These are phyloP conservation scores for Ilyonectria sp. DNA, from an alignment of 2,329 filamentous ascomycete genomes.

Conservation along the genomic window DNA sequence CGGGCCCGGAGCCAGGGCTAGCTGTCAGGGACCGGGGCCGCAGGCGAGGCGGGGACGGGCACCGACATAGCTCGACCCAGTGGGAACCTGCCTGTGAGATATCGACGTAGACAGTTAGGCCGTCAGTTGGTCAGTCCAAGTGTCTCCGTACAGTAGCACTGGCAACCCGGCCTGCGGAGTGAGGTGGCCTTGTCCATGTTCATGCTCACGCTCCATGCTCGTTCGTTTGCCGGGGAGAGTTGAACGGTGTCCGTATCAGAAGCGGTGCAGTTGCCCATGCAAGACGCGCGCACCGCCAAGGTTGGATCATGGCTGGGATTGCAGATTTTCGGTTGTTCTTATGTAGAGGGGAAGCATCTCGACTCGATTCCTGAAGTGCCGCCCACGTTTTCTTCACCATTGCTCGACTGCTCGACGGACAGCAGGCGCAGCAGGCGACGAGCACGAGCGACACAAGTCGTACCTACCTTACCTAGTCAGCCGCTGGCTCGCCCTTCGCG, in stretches of 20 bases:
- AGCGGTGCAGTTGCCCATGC: conserved; percentile 24
- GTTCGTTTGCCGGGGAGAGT: conserved; percentile 25
- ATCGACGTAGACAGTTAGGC: conserved; percentile 27
- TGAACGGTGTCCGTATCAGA: conserved; percentile 20
- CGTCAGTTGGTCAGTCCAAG: conserved; percentile 22
- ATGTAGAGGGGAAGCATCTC: conserved; percentile 23
- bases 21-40: conserved; percentile 42
- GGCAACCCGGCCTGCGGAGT: conserved; percentile 23
- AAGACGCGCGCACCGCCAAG: conserved; percentile 25
- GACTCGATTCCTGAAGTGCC: conserved; percentile 11
- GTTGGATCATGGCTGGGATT: conserved; percentile 20
- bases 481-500: conserved; percentile 4
- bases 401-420: not conserved
- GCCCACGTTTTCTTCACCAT: conserved; percentile 5
- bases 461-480: not conserved
- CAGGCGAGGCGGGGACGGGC: conserved; percentile 36
- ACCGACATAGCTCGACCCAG: conserved; percentile 44
- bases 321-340: conserved; percentile 13
- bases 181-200: conserved; percentile 31
- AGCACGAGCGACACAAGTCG: conserved; percentile 6
- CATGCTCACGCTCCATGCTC: conserved; percentile 25
- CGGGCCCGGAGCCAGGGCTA: conserved; percentile 20
- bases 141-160: conserved; percentile 30
- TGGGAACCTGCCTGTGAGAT: conserved; percentile 34
- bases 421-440: conserved; percentile 2